A percentile compares a stretch with the other conserved stretches of the same genome.
These are phyloP conservation scores for Oenanthe javanica DNA, from an alignment of 140 eudicot species.

Conservation along the genomic window DNA sequence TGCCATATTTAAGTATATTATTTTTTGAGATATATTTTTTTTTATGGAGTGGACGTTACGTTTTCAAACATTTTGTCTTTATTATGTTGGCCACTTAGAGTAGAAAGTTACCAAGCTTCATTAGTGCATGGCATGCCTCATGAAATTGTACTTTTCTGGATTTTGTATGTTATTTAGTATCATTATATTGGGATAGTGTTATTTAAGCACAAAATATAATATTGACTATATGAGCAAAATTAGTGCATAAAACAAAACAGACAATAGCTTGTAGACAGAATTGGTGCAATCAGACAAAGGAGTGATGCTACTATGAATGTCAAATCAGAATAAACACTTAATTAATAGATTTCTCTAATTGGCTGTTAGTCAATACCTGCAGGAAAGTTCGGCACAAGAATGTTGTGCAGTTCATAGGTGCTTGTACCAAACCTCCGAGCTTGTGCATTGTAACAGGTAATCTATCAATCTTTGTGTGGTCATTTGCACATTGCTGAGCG, in stretches of 20 bases:
- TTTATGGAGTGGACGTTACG: neutral
- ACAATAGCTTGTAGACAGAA: neutral
- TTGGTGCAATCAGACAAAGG: neutral
- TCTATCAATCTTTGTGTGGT: neutral
- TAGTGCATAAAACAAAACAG: neutral
- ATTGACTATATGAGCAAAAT: neutral
- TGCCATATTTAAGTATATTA: neutral
- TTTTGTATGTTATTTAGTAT: neutral
- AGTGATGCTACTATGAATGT: neutral
- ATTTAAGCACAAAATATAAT: neutral
- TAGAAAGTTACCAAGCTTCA: neutral
- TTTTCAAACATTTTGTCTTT: neutral
- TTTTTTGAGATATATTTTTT: no score
- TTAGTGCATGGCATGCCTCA: neutral
- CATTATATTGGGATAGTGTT: neutral
- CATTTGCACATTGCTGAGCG: neutral
- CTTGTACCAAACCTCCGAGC: constrained; percentile 87
- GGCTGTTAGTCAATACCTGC: constrained; percentile 22
- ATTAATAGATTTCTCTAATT: neutral
- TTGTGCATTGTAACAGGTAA: constrained; percentile 97
- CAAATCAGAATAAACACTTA: neutral
- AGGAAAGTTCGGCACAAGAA: constrained; percentile 95
- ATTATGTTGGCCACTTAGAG: neutral
- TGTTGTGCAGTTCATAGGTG: constrained; percentile 97
- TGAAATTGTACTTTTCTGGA: neutral